phyloP scores from a whole-genome alignment of 352 stramenopile genomes.

The Stramenopiles sp. region DNA sequence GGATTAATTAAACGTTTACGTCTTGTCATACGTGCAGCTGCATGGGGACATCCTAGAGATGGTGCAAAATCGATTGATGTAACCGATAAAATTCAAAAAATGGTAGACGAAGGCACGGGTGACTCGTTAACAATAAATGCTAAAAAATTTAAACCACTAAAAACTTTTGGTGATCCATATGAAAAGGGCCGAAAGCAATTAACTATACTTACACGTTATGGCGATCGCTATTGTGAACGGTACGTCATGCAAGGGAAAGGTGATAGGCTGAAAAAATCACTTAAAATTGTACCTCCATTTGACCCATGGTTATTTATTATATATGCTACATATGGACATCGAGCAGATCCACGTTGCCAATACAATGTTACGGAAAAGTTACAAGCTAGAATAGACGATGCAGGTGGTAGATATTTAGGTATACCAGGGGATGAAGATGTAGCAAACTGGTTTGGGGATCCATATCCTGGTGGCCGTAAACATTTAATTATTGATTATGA shows the following conservation, averaged over 20 bases:
- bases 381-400: not conserved
- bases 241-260: not conserved
- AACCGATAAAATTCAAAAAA: not conserved
- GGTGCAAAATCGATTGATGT: not conserved
- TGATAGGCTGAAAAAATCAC: not conserved
- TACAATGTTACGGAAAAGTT: conserved; percentile 6
- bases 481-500: not conserved
- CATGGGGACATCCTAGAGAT: not conserved
- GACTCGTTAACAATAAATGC: not conserved
- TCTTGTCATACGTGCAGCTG: not conserved
- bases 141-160: not conserved
- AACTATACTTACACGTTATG: not conserved
- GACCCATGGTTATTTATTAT: not conserved
- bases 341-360: not conserved
- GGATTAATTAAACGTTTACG: not conserved
- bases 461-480: not conserved
- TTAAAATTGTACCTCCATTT: not conserved
- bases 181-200: not conserved
- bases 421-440: not conserved
- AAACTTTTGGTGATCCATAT: not conserved
- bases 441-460: not conserved
- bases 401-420: not conserved
- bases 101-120: not conserved
- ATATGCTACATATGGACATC: not conserved
- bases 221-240: not conserved